phyloP scores from a whole-genome alignment of 2,329 filamentous ascomycete species.

The Kalaharituber pfeilii region DNA sequence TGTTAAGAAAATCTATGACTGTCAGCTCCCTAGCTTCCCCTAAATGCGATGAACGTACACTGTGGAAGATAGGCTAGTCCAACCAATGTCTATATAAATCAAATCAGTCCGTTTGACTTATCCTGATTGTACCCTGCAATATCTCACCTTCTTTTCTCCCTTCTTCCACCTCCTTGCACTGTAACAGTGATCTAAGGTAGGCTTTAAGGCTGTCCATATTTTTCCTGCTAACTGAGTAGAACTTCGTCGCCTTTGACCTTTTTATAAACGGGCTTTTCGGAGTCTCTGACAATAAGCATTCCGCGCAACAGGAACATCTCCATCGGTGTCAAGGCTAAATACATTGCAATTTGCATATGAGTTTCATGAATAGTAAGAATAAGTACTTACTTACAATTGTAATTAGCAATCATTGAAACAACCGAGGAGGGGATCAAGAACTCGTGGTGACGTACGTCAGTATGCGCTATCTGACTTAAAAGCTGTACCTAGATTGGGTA shows the following conservation, averaged over 20 bases:
- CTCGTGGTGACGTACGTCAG: too few species aligned
- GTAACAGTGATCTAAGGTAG: not conserved
- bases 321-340: not conserved
- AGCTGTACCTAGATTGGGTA: too few species aligned
- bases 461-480: too few species aligned
- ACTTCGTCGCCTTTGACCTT: constrained; percentile 36
- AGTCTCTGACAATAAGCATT: constrained; percentile 39
- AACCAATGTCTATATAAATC: not conserved
- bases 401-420: too few species aligned
- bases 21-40: not conserved
- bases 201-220: not conserved
- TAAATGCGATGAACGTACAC: not conserved
- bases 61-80: not conserved
- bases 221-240: constrained; percentile 22
- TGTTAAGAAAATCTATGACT: not conserved
- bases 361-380: too few species aligned
- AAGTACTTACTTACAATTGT: too few species aligned
- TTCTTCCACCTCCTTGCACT: not conserved
- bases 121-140: not conserved
- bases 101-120: not conserved
- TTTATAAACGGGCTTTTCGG: constrained; percentile 40
- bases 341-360: not conserved
- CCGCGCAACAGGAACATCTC: constrained; percentile 27
- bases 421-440: not conserved
- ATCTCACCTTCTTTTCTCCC: not conserved